phyloP scores from a whole-genome alignment of 768 basidiomycete genomes.

The Xerocomellus chrysenteron region DNA sequence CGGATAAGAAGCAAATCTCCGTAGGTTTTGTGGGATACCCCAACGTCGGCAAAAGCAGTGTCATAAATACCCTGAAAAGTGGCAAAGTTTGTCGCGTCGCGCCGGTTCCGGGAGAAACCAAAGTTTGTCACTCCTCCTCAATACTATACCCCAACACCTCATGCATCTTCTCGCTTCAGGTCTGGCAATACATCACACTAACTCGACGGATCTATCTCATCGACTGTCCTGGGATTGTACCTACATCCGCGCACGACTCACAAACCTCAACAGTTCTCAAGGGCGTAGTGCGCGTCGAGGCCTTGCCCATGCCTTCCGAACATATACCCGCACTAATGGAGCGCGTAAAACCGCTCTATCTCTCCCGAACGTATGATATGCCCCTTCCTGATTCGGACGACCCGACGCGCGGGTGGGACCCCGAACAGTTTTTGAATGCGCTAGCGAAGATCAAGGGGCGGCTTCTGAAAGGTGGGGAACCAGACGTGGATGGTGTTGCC shows the following conservation, averaged over 20 bases:
- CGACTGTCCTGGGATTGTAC: constrained; percentile 98
- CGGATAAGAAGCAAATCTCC: constrained; percentile 99
- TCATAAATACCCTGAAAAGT: constrained; percentile 98
- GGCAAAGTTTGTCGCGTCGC: constrained; percentile 97
- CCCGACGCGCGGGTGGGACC: constrained; percentile 54
- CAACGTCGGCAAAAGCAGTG: constrained; percentile 95
- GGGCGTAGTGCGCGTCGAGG: constrained; percentile 95
- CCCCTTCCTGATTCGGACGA: constrained; percentile 60
- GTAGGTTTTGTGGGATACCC: constrained; percentile 98
- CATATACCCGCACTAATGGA: constrained; percentile 86
- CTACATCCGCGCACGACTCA: constrained; percentile 86
- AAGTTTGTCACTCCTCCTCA: constrained; percentile 40
- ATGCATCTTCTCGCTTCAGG: constrained; percentile 33
- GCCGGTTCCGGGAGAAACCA: constrained; percentile 97
- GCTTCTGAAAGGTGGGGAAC: constrained; percentile 91
- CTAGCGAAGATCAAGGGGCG: constrained; percentile 92
- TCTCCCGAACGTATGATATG: constrained; percentile 80
- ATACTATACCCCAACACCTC: not conserved
- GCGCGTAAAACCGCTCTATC: constrained; percentile 91
- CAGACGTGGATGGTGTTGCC: constrained; percentile 87
- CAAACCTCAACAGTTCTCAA: constrained; percentile 93
- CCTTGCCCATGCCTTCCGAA: constrained; percentile 87
- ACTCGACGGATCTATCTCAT: constrained; percentile 97
- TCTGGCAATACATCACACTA: constrained; percentile 99
- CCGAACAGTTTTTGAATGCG: constrained; percentile 78